Base-by-base conservation (phyloP, 352 stramenopile species). In the Globisporangium apiculatum region DNA sequence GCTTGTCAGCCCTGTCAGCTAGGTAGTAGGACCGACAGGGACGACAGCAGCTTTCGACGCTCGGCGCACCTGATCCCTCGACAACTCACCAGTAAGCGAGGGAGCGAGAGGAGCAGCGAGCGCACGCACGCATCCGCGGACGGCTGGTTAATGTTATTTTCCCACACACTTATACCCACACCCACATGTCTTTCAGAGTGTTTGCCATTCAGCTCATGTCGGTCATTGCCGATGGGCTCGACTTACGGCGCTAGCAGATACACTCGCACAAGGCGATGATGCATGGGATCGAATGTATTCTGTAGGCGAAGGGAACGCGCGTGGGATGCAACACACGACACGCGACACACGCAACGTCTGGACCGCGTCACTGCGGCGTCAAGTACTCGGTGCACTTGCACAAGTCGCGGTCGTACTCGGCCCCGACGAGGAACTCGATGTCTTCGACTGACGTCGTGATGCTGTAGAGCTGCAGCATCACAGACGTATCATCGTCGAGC, bases 361-460 rank as follows among this genome's bases (percentile, higher is more conserved):
- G 24, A 31, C 24, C 24, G 24, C 24, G 6, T 67, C 48, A 88
- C 48, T 66, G 67, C 49, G 79, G 75, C 42, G 73, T 81, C 60
- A 87, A 55, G 60, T 91, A 95, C 50, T 89, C 69, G 7, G 72
- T 82, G 67, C 85, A 95, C 61, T 85, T 91, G 68, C 85, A 95
- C 12, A 95, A 68, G 10, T 76, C 77, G 11, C 85, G 83, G 64
- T 91, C 81, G 59, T 93, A 92, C 62, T 95, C 81, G 37, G 81
- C 83, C n/a, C 83, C 83, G 17, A 95, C 85, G 15, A 92, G 79
- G 59, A 95, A 95, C 62, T 92, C 80, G 40, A 93, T 82, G 60
- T 89, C 75, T 10, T 78, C 68, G 6, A 85, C 83, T 1, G 76
- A 73, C n/a, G 82, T 83, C n/a, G 79, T 79, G 60, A 92, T 91